Percentiles rank a stretch among this genome's conserved stretches.
These are phyloP conservation scores for Austroboletus eburneus DNA, from an alignment of 768 basidiomycete genomes.

Conservation along the genomic window DNA sequence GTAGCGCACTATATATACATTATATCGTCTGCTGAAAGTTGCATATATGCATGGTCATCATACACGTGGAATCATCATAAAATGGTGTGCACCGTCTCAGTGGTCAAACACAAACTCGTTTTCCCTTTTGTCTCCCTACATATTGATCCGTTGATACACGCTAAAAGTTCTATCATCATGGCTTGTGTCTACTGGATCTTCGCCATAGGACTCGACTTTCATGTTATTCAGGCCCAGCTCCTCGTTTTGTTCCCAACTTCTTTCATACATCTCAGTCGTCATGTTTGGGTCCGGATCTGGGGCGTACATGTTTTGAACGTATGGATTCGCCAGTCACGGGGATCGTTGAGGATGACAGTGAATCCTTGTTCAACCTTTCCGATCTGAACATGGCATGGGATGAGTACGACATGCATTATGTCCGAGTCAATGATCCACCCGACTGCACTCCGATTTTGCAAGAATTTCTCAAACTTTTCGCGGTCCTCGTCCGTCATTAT, in stretches of 20 bases:
- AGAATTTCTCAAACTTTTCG: constrained; percentile 68
- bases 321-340: constrained; percentile 93
- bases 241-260: constrained; percentile 90
- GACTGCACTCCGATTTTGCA: constrained; percentile 82
- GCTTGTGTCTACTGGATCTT: constrained; percentile 2
- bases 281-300: constrained; percentile 97
- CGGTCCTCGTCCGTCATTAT: constrained; percentile 54
- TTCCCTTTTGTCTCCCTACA: no score
- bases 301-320: constrained; percentile 89
- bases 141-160: no score
- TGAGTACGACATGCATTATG: constrained; percentile 1
- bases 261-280: constrained; percentile 75
- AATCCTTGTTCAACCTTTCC: constrained; percentile 77
- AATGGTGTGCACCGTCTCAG: no score
- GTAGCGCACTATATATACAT: no score
- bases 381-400: constrained; percentile 44
- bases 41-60: no score
- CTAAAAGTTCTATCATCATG: no score
- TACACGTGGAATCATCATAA: no score
- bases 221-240: constrained; percentile 92
- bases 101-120: no score
- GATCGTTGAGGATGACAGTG: constrained; percentile 93
- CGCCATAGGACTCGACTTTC: constrained; percentile 53
- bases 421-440: no score
- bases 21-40: no score